A percentile compares a stretch with the other conserved stretches of the same genome.
phyloP scores from a whole-genome alignment of 1,284 basidiomycete genomes.

The Golubevia sp. region DNA sequence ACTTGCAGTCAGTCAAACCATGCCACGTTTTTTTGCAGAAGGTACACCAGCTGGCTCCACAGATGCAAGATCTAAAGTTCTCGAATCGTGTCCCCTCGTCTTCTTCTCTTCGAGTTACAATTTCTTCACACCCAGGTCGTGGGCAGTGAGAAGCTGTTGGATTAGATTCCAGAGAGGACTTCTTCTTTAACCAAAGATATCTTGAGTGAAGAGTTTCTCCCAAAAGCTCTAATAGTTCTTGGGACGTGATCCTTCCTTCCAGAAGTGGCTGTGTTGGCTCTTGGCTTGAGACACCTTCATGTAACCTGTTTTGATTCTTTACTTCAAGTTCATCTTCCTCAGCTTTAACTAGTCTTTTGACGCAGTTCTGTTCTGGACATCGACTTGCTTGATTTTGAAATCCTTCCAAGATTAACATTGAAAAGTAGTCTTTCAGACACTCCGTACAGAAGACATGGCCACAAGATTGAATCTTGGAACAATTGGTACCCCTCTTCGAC shows the following conservation, averaged over 20 bases:
- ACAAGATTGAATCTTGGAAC: not conserved
- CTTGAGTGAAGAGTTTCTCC: not conserved
- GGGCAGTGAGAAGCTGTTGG: conserved; percentile 3
- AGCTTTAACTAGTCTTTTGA: not conserved
- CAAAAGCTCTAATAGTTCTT: not conserved
- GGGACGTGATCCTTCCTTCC: not conserved
- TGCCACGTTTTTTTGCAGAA: conserved; percentile 7
- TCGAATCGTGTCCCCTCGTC: not conserved
- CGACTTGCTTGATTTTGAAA: not conserved
- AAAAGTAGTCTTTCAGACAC: conserved; percentile 6
- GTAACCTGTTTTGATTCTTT: not conserved
- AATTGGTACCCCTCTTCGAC: conserved; percentile 1
- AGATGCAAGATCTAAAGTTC: conserved; percentile 3
- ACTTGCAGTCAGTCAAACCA: not conserved
- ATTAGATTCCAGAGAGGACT: not conserved
- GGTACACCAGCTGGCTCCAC: conserved; percentile 2
- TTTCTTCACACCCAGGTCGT: not conserved
- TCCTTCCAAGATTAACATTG: conserved; percentile 8
- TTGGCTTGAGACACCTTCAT: not conserved
- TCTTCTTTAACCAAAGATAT: not conserved
- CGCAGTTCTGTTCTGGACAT: conserved; percentile 2
- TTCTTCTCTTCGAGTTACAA: not conserved
- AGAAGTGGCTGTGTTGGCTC: not conserved
- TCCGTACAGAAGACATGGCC: conserved; percentile 4
- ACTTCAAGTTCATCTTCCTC: not conserved